phyloP scores from a whole-genome alignment of 306 rosid species.

The Vicia sativa region DNA sequence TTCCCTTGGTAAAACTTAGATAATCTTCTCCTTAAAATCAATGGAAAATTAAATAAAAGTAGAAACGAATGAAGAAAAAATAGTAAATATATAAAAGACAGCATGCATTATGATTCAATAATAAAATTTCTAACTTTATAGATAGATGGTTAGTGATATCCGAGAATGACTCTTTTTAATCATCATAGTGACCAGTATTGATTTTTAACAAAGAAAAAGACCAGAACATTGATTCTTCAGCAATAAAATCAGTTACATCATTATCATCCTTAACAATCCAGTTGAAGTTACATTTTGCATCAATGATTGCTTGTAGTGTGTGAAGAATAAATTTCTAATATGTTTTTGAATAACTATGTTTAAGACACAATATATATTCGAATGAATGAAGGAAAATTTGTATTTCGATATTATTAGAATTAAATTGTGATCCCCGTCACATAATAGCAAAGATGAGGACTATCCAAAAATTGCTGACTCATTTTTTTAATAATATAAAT shows the following conservation, averaged over 20 bases:
- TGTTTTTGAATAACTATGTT: neutral
- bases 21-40: slow-evolving; percentile 77
- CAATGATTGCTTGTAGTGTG: neutral
- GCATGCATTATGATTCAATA: neutral
- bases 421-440: too few species aligned
- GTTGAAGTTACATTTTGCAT: neutral
- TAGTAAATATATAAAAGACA: neutral
- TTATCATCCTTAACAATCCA: slow-evolving; percentile 39
- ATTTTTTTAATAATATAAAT: too few species aligned
- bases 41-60: neutral
- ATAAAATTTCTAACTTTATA: slow-evolving; percentile 56
- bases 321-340: neutral
- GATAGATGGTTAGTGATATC: slow-evolving; percentile 48
- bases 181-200: too few species aligned
- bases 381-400: too few species aligned
- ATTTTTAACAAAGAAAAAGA: slow-evolving; percentile 40
- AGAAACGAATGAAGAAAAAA: too few species aligned
- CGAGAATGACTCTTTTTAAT: too few species aligned
- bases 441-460: too few species aligned
- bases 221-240: slow-evolving; percentile 49
- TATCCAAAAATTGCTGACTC: too few species aligned
- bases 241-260: slow-evolving; percentile 39
- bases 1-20: slow-evolving; percentile 78
- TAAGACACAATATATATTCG: too few species aligned
- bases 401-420: too few species aligned